Evolutionary conservation across 768 basidiomycete genomes (phyloP).

Genomic region (Agaricus sinodeliciosus): DNA sequence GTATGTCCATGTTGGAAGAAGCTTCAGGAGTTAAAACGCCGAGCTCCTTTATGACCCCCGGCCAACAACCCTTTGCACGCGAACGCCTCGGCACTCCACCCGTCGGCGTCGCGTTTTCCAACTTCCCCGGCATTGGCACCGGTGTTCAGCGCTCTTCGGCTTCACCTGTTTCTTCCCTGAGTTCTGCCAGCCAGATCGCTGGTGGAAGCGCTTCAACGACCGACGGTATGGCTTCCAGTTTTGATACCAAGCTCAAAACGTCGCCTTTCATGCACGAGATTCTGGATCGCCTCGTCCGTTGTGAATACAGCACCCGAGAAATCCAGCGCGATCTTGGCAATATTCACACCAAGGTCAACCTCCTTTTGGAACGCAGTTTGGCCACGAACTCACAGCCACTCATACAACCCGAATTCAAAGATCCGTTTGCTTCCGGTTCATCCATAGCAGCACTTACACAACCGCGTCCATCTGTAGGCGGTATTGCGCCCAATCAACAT

Average conservation of each 20-base stretch:
- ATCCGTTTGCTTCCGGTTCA: slow-evolving; percentile 56
- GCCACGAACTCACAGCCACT: slow-evolving; percentile 21
- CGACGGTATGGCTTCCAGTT: slow-evolving; percentile 38
- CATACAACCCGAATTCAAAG: slow-evolving; percentile 70
- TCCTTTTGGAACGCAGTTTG: slow-evolving; percentile 66
- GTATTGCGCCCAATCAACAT: slow-evolving; percentile 67
- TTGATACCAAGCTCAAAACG: slow-evolving; percentile 69
- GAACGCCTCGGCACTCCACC: slow-evolving; percentile 42
- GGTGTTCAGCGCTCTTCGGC: slow-evolving; percentile 46
- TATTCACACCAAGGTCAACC: slow-evolving; percentile 69
- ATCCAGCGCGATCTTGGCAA: slow-evolving; percentile 71
- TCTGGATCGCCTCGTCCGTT: slow-evolving; percentile 65
- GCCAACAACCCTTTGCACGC: slow-evolving; percentile 22
- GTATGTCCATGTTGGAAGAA: slow-evolving; percentile 16
- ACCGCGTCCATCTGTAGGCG: slow-evolving; percentile 56
- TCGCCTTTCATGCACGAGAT: slow-evolving; percentile 75
- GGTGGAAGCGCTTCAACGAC: slow-evolving; percentile 14
- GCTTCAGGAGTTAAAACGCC: slow-evolving; percentile 15
- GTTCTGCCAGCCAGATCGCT: slow-evolving; percentile 59
- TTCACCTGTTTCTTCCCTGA: slow-evolving; percentile 75
- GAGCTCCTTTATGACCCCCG: slow-evolving; percentile 27
- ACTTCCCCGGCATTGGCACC: slow-evolving; percentile 32
- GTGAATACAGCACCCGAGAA: slow-evolving; percentile 62
- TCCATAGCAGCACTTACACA: slow-evolving; percentile 21
- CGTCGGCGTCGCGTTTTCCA: slow-evolving; percentile 26